Evolutionary conservation across 169 alveolate genomes (phyloP).

Genomic region (Cryptosporidium baileyi): DNA sequence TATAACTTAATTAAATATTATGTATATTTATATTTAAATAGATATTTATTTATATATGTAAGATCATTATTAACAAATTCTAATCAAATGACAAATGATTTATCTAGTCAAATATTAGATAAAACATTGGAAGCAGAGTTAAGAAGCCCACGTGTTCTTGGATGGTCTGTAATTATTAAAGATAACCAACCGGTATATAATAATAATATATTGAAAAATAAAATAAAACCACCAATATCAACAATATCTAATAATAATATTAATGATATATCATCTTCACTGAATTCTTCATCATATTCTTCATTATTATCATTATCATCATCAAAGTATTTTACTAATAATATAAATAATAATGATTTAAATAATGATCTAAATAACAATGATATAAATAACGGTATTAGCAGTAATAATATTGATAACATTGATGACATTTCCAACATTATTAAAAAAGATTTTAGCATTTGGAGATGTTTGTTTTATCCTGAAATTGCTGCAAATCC

Average conservation of each 20-base stretch:
- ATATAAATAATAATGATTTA: neutral
- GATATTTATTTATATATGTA: neutral
- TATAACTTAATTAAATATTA: neutral
- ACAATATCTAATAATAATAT: neutral
- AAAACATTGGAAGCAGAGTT: constrained; percentile 30
- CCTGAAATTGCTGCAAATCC: constrained; percentile 56
- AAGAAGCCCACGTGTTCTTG: constrained; percentile 36
- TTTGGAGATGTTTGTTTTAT: constrained; percentile 54
- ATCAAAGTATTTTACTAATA: neutral
- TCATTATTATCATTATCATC: no score
- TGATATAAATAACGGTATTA: neutral
- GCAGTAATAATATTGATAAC: neutral
- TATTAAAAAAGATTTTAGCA: constrained; percentile 33
- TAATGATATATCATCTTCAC: neutral
- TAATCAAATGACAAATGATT: neutral
- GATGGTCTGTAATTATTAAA: constrained; percentile 48
- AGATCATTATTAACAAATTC: neutral
- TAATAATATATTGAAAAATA: neutral
- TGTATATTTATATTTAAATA: neutral
- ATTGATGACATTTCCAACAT: neutral
- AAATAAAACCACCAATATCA: neutral
- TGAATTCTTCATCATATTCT: neutral
- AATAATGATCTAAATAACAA: neutral
- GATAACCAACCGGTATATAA: constrained; percentile 14
- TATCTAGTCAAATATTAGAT: neutral